Evolutionary conservation across 1,284 basidiomycete genomes (phyloP), one percentile per base, ranked within the genome.

Genomic region (Grifola frondosa): DNA sequence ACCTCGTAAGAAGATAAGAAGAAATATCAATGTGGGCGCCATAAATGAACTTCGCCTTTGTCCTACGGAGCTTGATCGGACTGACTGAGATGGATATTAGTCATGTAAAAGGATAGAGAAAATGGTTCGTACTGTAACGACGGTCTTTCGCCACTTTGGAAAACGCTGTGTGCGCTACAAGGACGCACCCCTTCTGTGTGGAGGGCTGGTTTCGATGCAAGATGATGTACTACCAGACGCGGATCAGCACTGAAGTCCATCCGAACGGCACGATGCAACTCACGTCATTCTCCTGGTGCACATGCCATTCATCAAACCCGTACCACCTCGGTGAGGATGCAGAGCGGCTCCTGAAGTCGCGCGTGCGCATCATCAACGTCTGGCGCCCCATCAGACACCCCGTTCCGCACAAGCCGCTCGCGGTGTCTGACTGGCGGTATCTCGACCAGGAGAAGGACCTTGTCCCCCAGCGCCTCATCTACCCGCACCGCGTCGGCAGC

Each of bases 241-340:
- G 15, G 41, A n/a, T 21, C 20, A n/a, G n/a, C 7, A 44, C 10
- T 9, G 7, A 16, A n/a, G n/a, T n/a, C n/a, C n/a, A n/a, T n/a
- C n/a, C n/a, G n/a, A 24, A 30, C 16, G 26, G 21, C 39, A 22
- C 26, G 2, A 28, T 11, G 26, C 6, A 13, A 79, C 84, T 66
- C 62, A 88, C 91, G 62, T 94, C 82, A 50, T 89, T 91, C 61
- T 97, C 94, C 63, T 96, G 91, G 59, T 93, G 92, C n/a, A 97
- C 90, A 66, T 96, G 91, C 0, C 91, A 93, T 63, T 97, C 93
- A 48, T 81, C 79, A 52, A 77, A 95, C 1, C 81, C 87, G 69
- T 8, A 89, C 78, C 89, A 97, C 93, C 69, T 97, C 91, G 30
- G 87, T 70, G 63, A 60, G 7, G 76, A 64, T 92, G 92, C 37